Percentiles rank a stretch among this genome's conserved stretches.
These are phyloP conservation scores for Dianthus caryophyllus DNA, from an alignment of 148 eudicot species.

Conservation along the genomic window DNA sequence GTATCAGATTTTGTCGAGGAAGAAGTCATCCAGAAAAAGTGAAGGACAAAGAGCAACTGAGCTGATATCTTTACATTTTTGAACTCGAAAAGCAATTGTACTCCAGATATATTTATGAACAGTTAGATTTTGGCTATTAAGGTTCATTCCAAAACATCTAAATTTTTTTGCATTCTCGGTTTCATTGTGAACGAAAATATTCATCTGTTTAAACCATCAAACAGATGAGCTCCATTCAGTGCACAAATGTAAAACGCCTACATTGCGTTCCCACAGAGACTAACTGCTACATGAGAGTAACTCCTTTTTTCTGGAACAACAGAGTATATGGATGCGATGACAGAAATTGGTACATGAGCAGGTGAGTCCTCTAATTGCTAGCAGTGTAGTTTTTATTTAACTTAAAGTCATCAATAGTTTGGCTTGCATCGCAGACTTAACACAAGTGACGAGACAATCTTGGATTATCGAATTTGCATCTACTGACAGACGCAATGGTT, in stretches of 20 bases:
- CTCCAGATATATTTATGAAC: neutral
- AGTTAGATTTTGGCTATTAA: neutral
- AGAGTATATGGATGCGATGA: neutral
- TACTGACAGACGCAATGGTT: neutral
- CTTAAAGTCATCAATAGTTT: slow-evolving; percentile 1
- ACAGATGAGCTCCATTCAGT: neutral
- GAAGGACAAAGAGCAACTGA: neutral
- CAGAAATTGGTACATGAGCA: neutral
- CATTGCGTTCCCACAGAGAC: neutral
- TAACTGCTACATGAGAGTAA: neutral
- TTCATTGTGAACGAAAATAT: too few relatives aligned
- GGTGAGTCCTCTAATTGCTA: neutral
- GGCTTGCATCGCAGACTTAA: neutral
- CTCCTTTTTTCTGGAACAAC: neutral
- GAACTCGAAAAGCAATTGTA: neutral
- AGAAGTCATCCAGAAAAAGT: neutral
- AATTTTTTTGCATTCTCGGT: neutral
- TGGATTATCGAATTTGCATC: neutral
- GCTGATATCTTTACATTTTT: slow-evolving; percentile 2
- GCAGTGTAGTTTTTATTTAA: too few relatives aligned
- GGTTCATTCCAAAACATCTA: neutral
- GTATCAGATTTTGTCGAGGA: neutral
- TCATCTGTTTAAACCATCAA: neutral
- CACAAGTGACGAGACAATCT: slow-evolving; percentile 3
- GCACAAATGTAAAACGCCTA: neutral